A percentile compares a stretch with the other conserved stretches of the same genome.
phyloP scores from a whole-genome alignment of 2,329 filamentous ascomycete genomes.

The Domatiomyces globalis region DNA sequence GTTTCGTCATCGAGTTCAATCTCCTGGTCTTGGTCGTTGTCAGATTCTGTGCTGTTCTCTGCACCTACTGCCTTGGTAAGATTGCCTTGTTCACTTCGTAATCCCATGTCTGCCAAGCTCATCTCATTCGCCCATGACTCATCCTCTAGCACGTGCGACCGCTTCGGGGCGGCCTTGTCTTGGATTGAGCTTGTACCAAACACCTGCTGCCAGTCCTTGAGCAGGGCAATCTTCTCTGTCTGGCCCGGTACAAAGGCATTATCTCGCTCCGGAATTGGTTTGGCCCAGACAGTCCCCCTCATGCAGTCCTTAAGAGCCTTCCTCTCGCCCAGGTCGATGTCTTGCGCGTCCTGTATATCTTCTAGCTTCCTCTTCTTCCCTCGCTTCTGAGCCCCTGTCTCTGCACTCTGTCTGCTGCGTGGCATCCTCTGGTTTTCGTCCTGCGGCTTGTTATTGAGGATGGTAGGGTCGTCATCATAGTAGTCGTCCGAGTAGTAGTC shows the following conservation, averaged over 20 bases:
- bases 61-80: neutral
- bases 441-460: constrained; percentile 14
- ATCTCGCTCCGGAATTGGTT: constrained; percentile 17
- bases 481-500: constrained; percentile 34
- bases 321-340: constrained; percentile 7
- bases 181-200: constrained; percentile 19
- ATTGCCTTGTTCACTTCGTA: constrained; percentile 7
- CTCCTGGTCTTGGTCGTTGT: constrained; percentile 5
- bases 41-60: constrained; percentile 1
- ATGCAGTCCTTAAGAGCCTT: constrained; percentile 21
- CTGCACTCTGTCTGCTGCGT: constrained; percentile 4
- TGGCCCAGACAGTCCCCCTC: constrained; percentile 28
- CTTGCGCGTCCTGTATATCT: constrained; percentile 9
- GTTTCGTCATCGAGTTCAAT: constrained; percentile 3
- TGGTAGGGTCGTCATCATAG: constrained; percentile 30
- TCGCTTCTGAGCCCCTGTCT: constrained; percentile 3
- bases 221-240: constrained; percentile 29
- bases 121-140: constrained; percentile 19
- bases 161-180: neutral
- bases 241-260: constrained; percentile 27
- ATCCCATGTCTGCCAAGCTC: constrained; percentile 18
- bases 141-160: constrained; percentile 4
- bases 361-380: constrained; percentile 18
- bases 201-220: constrained; percentile 34
- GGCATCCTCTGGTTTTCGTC: constrained; percentile 6